Percentiles rank a stretch among this genome's conserved stretches.
These are phyloP conservation scores for Lasiosphaeris hirsuta DNA, from an alignment of 495 filamentous ascomycete genomes.

Conservation along the genomic window DNA sequence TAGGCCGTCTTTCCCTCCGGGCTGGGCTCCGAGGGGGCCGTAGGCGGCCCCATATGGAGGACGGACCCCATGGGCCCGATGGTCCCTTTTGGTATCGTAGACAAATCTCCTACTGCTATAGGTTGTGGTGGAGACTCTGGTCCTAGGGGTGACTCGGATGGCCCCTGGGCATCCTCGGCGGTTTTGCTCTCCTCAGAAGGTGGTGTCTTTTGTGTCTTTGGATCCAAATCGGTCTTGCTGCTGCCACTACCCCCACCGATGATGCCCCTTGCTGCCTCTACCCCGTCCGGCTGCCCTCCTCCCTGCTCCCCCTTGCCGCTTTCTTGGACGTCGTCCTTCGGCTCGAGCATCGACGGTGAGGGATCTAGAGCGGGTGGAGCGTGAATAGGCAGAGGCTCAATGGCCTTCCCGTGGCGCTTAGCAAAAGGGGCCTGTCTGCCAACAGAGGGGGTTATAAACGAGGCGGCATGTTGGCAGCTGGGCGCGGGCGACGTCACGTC, in stretches of 20 bases:
- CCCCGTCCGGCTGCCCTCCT: conserved; percentile 1
- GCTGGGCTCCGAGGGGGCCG: conserved; percentile 1
- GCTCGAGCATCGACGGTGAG: conserved; percentile 1
- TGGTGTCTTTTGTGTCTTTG: not conserved
- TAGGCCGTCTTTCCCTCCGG: conserved; percentile 35
- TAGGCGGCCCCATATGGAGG: conserved; percentile 53
- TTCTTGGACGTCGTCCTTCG: conserved; percentile 10
- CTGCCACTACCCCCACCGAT: no score
- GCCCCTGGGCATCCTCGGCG: not conserved
- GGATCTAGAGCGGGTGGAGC: conserved; percentile 3
- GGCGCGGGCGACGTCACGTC: conserved; percentile 1
- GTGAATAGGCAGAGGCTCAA: conserved; percentile 45
- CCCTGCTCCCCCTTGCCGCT: conserved; percentile 11
- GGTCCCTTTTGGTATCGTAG: conserved; percentile 3
- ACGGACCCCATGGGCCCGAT: conserved; percentile 62
- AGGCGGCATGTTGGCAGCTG: conserved; percentile 24
- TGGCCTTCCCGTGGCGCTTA: conserved; percentile 60
- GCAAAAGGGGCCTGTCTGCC: conserved; percentile 33
- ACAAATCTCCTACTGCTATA: no score
- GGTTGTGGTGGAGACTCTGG: not conserved
- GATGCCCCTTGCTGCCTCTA: no score
- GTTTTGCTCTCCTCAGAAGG: not conserved
- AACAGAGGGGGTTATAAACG: conserved; percentile 32
- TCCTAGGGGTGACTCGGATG: not conserved
- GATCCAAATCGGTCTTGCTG: no score